Evolutionary conservation across 2,329 filamentous ascomycete species (phyloP), one percentile per base, ranked within the genome.

Genomic region (Cladosporium phlei): DNA sequence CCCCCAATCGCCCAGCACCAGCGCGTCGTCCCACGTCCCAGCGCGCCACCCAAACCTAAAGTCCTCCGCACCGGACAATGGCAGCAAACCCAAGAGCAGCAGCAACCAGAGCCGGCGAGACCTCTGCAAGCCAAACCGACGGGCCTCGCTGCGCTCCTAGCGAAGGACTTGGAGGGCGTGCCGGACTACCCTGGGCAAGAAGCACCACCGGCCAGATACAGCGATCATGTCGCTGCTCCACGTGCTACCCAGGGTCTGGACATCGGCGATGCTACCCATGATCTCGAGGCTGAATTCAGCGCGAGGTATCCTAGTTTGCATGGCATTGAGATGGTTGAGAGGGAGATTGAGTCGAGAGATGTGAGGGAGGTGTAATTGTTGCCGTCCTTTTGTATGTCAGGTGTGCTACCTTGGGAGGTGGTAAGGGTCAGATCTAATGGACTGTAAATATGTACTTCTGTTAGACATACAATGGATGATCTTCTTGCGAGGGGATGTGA

Each of bases 271-370:
- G 24, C 35, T 6, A 20, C 25, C 12, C 21, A 35, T 10, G 34
- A 49, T 24, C 25, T 49, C 12, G 79, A 83, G 52, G 68, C 69
- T 17, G 77, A 87, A 61, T 96, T 97, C 64, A 84, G 83, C 51
- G 89, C 89, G 67, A 76, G 88, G 49, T 96, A 89, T 66, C 91
- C 91, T 1, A 94, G 86, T 62, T 70, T 97, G 49, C 83, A 82
- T 47, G 79, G 88, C 8, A 79, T 96, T 56, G 90, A 96, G 70
- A 86, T 91, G 82, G 85, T 88, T n/a, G 86, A 93, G 69, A 55
- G 48, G 35, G 59, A 61, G 22, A 55, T 60, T 47, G 49, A 47
- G 12, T 27, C 28, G 5, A n/a, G 44, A 7, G 35, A 35, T 38
- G 44, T 46, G 34, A 39, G 25, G 14, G 44, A 46, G 28, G 44